A percentile compares a stretch with the other conserved stretches of the same genome.
These are phyloP conservation scores for Sporodiniella umbellata DNA, from an alignment of 371 early-diverging fungal species.

Conservation along the genomic window DNA sequence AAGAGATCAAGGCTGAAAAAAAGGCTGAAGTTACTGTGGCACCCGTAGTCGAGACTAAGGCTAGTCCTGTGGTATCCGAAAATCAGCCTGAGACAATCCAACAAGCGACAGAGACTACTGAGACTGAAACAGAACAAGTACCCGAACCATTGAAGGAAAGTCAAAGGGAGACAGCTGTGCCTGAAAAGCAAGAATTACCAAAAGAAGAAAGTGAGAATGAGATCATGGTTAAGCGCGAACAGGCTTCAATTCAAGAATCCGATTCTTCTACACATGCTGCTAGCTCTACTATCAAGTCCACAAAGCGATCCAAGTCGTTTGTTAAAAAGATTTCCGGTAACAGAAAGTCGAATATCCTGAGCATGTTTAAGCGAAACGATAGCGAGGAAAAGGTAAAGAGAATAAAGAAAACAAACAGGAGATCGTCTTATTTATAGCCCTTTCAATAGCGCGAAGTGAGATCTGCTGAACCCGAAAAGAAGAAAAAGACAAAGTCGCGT, in stretches of 20 bases:
- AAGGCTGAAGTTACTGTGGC: neutral
- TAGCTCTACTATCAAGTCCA: neutral
- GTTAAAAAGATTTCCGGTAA: constrained; percentile 12
- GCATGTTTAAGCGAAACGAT: constrained; percentile 18
- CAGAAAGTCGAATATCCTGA: constrained; percentile 24
- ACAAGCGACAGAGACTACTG: neutral
- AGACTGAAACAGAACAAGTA: neutral
- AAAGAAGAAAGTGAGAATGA: neutral
- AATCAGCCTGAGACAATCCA: neutral
- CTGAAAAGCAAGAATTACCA: neutral
- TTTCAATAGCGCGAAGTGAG: no score
- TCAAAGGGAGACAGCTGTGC: neutral
- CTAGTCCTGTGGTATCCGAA: no score
- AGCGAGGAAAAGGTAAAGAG: constrained; percentile 13
- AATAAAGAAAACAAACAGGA: neutral
- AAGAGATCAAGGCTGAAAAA: no score
- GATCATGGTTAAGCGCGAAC: neutral
- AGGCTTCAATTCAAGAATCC: neutral
- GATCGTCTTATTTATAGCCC: no score
- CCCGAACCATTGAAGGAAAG: neutral
- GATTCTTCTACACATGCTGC: neutral
- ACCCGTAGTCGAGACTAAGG: neutral
- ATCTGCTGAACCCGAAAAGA: neutral
- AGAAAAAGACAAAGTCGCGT: constrained; percentile 7
- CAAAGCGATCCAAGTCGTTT: neutral